Conservation (phyloP, 192 early-diverging fungal genomes). For the Mortierella alpina region DNA sequence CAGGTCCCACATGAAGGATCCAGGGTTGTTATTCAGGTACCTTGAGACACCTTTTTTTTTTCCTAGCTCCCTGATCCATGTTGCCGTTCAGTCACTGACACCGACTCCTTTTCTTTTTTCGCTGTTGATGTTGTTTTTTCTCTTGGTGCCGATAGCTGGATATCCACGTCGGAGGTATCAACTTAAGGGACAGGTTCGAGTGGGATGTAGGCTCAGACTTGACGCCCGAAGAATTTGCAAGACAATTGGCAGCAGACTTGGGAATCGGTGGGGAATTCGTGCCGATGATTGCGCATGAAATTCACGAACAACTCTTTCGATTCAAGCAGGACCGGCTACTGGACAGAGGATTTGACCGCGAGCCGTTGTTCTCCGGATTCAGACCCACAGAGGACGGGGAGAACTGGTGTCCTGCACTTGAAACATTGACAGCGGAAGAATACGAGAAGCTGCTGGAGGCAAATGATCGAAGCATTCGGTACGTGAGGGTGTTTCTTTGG, state of each 20-base stretch:
- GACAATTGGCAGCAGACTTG: constrained; percentile 73
- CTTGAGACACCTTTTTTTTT: not conserved
- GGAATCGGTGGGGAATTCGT: constrained; percentile 87
- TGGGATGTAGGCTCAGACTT: constrained; percentile 84
- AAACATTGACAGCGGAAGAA: constrained; percentile 67
- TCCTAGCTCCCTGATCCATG: not conserved
- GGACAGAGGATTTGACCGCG: constrained; percentile 56
- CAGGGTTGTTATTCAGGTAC: constrained; percentile 63
- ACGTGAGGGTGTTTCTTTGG: constrained; percentile 2
- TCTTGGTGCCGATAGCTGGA: constrained; percentile 68
- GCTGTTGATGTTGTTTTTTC: not conserved
- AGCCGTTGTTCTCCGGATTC: constrained; percentile 58
- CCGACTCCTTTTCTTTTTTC: not conserved
- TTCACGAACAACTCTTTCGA: constrained; percentile 78
- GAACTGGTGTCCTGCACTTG: constrained; percentile 65
- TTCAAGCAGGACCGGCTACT: constrained; percentile 64
- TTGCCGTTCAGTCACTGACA: not conserved
- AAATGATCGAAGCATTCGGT: constrained; percentile 67
- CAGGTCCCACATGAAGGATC: constrained; percentile 56
- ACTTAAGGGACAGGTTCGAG: constrained; percentile 88
- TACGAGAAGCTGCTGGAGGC: constrained; percentile 68
- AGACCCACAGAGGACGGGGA: constrained; percentile 61
- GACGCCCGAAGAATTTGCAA: constrained; percentile 80
- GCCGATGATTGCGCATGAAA: constrained; percentile 76
- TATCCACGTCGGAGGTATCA: constrained; percentile 84